phyloP scores from a whole-genome alignment of 139 green algal species.

The Micractinium sp. region DNA sequence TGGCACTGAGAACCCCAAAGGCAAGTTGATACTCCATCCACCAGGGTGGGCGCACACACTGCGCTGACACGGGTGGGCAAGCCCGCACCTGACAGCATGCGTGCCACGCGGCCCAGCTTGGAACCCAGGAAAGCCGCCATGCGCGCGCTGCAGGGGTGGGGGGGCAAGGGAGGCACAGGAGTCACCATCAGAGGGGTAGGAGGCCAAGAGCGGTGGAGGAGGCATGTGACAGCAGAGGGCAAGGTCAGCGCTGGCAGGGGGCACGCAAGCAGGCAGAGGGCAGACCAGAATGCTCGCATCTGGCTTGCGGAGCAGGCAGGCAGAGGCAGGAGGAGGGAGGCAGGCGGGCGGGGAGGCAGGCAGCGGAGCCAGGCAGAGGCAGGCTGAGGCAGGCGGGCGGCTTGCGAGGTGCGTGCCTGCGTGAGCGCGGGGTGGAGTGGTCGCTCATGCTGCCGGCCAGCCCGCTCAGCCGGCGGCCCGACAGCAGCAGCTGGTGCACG shows the following conservation, averaged over 20 bases:
- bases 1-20: no score
- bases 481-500: constrained; percentile 28
- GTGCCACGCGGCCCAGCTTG: constrained; percentile 21
- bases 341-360: background rate
- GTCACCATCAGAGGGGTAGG: no score
- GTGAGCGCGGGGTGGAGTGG: constrained; percentile 2
- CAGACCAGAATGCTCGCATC: background rate
- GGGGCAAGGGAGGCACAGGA: no score
- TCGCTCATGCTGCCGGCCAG: background rate
- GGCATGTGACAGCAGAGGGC: no score
- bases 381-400: background rate
- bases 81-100: constrained; percentile 30
- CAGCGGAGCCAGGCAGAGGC: background rate
- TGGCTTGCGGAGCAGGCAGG: background rate
- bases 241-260: no score
- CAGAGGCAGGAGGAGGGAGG: background rate
- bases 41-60: no score
- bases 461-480: constrained; percentile 18
- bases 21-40: no score
- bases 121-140: constrained; percentile 12
- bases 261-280: background rate
- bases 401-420: background rate
- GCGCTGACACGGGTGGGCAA: no score
- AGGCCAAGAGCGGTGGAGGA: no score
- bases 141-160: constrained; percentile 4